Evolutionary conservation across 768 basidiomycete species (phyloP), one percentile per base, ranked within the genome.

Genomic region (Leucocoprinus sp.): DNA sequence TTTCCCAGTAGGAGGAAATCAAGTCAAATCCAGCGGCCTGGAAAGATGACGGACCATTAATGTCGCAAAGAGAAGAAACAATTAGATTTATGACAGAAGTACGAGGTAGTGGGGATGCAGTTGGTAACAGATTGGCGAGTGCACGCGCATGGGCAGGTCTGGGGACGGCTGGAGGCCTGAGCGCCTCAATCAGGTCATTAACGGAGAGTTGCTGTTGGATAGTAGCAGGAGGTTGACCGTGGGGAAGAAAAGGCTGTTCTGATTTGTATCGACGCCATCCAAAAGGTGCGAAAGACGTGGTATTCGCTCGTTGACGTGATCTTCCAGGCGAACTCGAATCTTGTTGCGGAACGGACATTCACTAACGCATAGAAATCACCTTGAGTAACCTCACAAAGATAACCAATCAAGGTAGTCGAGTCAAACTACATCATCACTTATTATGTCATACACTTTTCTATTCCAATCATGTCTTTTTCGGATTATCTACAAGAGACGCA

Each of bases 21-120:
- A 87, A 76, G 47, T 89, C 86, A 52, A 71, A 85, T 0, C 86
- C 87, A 0, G 78, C 72, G 6, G 74, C 74, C 55, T 85, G 84
- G 3, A 88, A 50, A 0, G 76, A 63, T 0, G 68, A 50, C 1
- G 84, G 82, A 0, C 73, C 69, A 14, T 75, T 69, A 5, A 62
- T 43, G 29, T 67, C 60, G 57, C 86, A 88, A 8, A 89, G 66
- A 1, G 74, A 68, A 5, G 69, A 68, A 2, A 87, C 65, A 43
- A 89, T 70, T 11, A 82, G 78, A 43, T 71, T 74, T 11, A 88
- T 62, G n/a, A 58, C 49, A 19, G 74, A 64, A 19, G 70, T 62
- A 28, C 65, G 70, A 19, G 84, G 82, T 24, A 77, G 62, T 0
- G 84, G 76, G 1, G 80, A 76, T 12, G 68, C 64, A 3, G 64